Conservation (phyloP, 2,329 filamentous ascomycete genomes). For the Ilyonectria destructans region DNA sequence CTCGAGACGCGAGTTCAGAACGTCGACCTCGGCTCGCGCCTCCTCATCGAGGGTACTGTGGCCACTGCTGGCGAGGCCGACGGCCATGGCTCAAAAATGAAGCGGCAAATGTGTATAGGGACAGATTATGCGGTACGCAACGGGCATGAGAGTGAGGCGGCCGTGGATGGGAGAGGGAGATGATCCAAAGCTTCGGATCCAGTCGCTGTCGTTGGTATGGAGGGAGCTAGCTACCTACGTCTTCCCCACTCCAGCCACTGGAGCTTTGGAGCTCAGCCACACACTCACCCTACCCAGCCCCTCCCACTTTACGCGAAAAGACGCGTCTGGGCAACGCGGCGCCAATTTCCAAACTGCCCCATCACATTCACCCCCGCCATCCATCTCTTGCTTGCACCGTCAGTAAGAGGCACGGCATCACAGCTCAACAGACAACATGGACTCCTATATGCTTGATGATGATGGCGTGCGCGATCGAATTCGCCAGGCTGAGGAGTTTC, state of each 20-base stretch:
- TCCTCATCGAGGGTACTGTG: conserved; percentile 75
- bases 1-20: conserved; percentile 82
- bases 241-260: not conserved
- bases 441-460: conserved; percentile 83
- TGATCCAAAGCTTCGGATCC: not conserved
- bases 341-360: conserved; percentile 39
- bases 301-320: conserved; percentile 49
- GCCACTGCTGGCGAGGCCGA: conserved; percentile 63
- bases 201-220: not conserved
- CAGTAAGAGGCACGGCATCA: conserved; percentile 27
- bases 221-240: not conserved
- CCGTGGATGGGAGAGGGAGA: conserved; percentile 1
- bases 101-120: not conserved
- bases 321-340: conserved; percentile 43
- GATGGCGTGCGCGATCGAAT: conserved; percentile 88
- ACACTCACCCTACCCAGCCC: not conserved
- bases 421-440: conserved; percentile 68
- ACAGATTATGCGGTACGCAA: not conserved
- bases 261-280: conserved; percentile 3
- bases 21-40: conserved; percentile 79
- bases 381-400: conserved; percentile 23
- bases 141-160: not conserved
- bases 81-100: conserved; percentile 61
- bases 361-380: conserved; percentile 40
- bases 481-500: conserved; percentile 90